phyloP scores from a whole-genome alignment of 768 basidiomycete species.

The Austroboletus eburneus region DNA sequence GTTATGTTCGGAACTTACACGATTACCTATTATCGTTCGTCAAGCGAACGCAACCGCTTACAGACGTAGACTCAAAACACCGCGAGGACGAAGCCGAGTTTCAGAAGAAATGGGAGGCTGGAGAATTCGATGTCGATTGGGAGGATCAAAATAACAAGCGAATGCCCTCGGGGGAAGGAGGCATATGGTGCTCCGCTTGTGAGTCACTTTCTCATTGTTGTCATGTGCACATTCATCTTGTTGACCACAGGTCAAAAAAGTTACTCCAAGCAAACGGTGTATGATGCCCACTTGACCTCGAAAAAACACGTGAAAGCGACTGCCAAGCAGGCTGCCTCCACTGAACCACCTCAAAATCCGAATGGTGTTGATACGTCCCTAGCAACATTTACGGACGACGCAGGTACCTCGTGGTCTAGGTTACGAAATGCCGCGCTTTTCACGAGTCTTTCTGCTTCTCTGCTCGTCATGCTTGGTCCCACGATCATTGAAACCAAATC shows the following conservation, averaged over 20 bases:
- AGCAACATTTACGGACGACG: constrained; percentile 33
- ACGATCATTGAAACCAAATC: constrained; percentile 87
- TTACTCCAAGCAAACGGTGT: constrained; percentile 97
- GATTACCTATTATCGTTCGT: constrained; percentile 83
- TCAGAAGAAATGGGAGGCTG: constrained; percentile 72
- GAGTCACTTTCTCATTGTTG: constrained; percentile 33
- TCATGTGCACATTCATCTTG: constrained; percentile 2
- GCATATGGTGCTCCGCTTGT: constrained; percentile 96
- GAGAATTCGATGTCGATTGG: constrained; percentile 71
- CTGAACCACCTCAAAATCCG: constrained; percentile 32
- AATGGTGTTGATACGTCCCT: constrained; percentile 26
- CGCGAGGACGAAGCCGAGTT: constrained; percentile 66
- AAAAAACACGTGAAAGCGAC: constrained; percentile 94
- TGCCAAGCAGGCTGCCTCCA: constrained; percentile 59
- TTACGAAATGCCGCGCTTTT: constrained; percentile 63
- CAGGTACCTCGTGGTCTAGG: constrained; percentile 39
- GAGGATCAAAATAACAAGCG: constrained; percentile 44
- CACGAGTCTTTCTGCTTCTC: constrained; percentile 63
- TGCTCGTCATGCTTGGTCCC: constrained; percentile 60
- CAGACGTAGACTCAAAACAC: constrained; percentile 68
- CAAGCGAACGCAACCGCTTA: constrained; percentile 79
- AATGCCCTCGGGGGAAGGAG: constrained; percentile 42
- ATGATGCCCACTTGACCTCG: constrained; percentile 91
- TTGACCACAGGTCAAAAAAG: constrained; percentile 74
- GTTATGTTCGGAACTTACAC: constrained; percentile 82